Percentiles rank a stretch among this genome's conserved stretches.
These are phyloP conservation scores for Pseudozyma hubeiensis DNA, from an alignment of 1,284 basidiomycete genomes.

Conservation along the genomic window DNA sequence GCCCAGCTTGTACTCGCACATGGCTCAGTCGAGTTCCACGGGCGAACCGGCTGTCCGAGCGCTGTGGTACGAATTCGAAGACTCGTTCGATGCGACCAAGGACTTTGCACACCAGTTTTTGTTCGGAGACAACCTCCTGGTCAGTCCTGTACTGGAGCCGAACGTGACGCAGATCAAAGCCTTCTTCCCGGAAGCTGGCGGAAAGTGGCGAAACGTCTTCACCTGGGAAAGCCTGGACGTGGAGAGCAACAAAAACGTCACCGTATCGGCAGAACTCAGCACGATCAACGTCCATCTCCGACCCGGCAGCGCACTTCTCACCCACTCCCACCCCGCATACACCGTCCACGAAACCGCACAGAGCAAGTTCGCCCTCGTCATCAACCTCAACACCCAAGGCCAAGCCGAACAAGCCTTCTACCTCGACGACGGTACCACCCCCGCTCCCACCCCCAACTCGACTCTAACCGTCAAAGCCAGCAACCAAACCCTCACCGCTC, in stretches of 20 bases:
- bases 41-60: constrained; percentile 48
- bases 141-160: constrained; percentile 49
- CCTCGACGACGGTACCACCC: constrained; percentile 74
- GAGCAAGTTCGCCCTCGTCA: constrained; percentile 34
- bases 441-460: constrained; percentile 30
- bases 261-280: constrained; percentile 69
- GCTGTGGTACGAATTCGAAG: constrained; percentile 55
- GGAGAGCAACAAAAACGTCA: constrained; percentile 70
- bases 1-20: constrained; percentile 44
- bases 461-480: constrained; percentile 28
- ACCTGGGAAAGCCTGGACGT: constrained; percentile 74
- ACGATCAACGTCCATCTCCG: constrained; percentile 58
- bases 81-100: constrained; percentile 45
- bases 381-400: constrained; percentile 71
- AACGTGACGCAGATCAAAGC: constrained; percentile 64
- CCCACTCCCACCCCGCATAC: constrained; percentile 41
- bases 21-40: constrained; percentile 21
- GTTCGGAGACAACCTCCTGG: constrained; percentile 48
- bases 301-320: constrained; percentile 40
- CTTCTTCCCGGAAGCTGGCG: constrained; percentile 49
- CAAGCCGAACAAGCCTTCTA: constrained; percentile 74
- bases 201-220: constrained; percentile 80
- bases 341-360: constrained; percentile 48
- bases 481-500: constrained; percentile 8
- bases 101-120: constrained; percentile 51